Conservation (phyloP, 768 basidiomycete species). For the Podaxis pistillaris region DNA sequence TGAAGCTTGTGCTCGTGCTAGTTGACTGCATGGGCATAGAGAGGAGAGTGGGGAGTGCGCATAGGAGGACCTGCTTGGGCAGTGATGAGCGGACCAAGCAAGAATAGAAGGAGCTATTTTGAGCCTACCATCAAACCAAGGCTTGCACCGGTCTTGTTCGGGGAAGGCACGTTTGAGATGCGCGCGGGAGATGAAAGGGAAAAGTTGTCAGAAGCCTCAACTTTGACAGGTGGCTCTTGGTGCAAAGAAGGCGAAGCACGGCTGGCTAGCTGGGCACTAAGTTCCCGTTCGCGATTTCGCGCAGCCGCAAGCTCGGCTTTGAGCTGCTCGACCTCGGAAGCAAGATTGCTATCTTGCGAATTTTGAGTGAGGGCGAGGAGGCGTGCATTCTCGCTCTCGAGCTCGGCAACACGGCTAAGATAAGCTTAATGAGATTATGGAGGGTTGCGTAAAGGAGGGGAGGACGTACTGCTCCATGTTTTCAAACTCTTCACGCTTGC, state of each 20-base stretch:
- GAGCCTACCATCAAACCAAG: constrained; percentile 43
- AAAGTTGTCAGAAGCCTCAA: constrained; percentile 56
- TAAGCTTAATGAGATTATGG: constrained; percentile 22
- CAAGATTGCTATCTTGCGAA: constrained; percentile 35
- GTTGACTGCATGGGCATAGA: constrained; percentile 60
- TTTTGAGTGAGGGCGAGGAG: constrained; percentile 60
- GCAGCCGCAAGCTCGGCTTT: constrained; percentile 62
- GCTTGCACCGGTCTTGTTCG: constrained; percentile 61
- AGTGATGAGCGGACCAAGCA: constrained; percentile 20
- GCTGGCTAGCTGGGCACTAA: constrained; percentile 58
- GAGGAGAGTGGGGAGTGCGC: constrained; percentile 72
- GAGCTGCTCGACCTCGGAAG: constrained; percentile 65
- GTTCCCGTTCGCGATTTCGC: constrained; percentile 64
- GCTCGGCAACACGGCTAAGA: constrained; percentile 73
- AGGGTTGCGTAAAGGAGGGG: constrained; percentile 15
- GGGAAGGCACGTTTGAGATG: constrained; percentile 38
- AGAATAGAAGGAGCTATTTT: constrained; percentile 6
- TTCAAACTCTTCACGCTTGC: constrained; percentile 92
- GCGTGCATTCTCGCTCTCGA: constrained; percentile 81
- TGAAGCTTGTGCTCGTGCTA: constrained; percentile 53
- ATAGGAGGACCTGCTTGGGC: constrained; percentile 61
- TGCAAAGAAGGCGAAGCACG: constrained; percentile 24
- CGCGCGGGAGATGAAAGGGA: constrained; percentile 42
- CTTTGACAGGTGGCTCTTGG: constrained; percentile 44
- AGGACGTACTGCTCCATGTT: constrained; percentile 80